phyloP scores from a whole-genome alignment of 164 flowering plant genomes.

The Dillenia turbinata region DNA sequence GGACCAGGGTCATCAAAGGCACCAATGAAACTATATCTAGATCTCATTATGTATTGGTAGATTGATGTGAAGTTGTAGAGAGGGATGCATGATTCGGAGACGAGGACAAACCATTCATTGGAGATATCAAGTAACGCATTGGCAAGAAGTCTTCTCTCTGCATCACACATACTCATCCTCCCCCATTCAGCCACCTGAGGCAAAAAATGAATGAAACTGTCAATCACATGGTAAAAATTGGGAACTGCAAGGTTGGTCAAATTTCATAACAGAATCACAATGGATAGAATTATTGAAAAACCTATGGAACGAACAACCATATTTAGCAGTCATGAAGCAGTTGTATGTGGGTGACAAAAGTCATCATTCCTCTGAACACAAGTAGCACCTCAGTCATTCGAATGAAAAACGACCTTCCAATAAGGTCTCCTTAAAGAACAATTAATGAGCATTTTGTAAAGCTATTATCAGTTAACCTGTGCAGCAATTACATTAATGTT shows the following conservation, averaged over 20 bases:
- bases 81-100: conserved; percentile 46
- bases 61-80: conserved; percentile 32
- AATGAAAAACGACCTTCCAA: too few species aligned
- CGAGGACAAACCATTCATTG: conserved; percentile 31
- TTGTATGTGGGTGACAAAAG: too few species aligned
- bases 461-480: too few species aligned
- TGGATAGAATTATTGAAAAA: too few species aligned
- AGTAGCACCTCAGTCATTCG: too few species aligned
- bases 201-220: background rate
- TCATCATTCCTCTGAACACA: too few species aligned
- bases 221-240: background rate
- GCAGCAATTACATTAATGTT: too few species aligned
- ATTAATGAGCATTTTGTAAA: too few species aligned
- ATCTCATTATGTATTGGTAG: conserved; percentile 26
- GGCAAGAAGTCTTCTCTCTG: conserved; percentile 36
- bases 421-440: too few species aligned
- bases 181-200: conserved; percentile 38
- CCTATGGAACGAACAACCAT: too few species aligned
- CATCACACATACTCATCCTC: conserved; percentile 30
- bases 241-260: background rate
- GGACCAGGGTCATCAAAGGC: conserved; percentile 31
- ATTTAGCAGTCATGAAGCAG: too few species aligned
- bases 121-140: conserved; percentile 38
- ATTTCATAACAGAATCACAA: background rate
- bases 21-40: conserved; percentile 27